Conservation (phyloP, 2,329 filamentous ascomycete species). For the Zymoseptoria pseudotritici region DNA sequence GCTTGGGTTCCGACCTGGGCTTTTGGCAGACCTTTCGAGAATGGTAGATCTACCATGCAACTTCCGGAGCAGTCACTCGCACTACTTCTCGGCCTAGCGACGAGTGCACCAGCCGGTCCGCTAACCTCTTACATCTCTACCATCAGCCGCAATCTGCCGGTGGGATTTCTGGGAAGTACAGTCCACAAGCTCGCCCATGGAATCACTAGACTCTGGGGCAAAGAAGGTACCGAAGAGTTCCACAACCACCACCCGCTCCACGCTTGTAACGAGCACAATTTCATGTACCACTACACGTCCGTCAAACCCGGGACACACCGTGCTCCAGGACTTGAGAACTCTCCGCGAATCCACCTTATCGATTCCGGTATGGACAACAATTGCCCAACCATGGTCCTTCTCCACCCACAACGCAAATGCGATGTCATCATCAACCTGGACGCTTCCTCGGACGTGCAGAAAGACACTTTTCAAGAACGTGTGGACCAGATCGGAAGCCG, state of each 20-base stretch:
- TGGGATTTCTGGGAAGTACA: conserved; percentile 25
- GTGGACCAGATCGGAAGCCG: conserved; percentile 29
- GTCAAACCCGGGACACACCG: conserved; percentile 13
- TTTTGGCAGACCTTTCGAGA: conserved; percentile 29
- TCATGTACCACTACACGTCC: conserved; percentile 26
- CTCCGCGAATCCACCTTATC: conserved; percentile 30
- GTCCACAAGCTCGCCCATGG: conserved; percentile 22
- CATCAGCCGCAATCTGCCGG: conserved; percentile 27
- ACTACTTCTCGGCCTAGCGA: conserved; percentile 27
- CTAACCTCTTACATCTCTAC: conserved; percentile 29
- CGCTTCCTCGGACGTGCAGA: conserved; percentile 27
- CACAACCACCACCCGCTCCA: conserved; percentile 30
- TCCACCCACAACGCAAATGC: conserved; percentile 22
- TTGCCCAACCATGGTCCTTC: conserved; percentile 27
- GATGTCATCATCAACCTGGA: conserved; percentile 32
- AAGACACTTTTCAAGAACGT: conserved; percentile 28
- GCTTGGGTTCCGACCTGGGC: conserved; percentile 32
- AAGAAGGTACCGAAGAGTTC: conserved; percentile 29
- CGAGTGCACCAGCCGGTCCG: conserved; percentile 28
- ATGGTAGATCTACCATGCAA: conserved; percentile 27
- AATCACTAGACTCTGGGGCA: conserved; percentile 27
- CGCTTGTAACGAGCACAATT: conserved; percentile 29
- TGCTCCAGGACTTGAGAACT: conserved; percentile 28
- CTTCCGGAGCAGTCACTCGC: conserved; percentile 30
- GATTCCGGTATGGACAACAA: conserved; percentile 33